Evolutionary conservation across 2,329 filamentous ascomycete genomes (phyloP).

Genomic region (Colletotrichum endophyticum): DNA sequence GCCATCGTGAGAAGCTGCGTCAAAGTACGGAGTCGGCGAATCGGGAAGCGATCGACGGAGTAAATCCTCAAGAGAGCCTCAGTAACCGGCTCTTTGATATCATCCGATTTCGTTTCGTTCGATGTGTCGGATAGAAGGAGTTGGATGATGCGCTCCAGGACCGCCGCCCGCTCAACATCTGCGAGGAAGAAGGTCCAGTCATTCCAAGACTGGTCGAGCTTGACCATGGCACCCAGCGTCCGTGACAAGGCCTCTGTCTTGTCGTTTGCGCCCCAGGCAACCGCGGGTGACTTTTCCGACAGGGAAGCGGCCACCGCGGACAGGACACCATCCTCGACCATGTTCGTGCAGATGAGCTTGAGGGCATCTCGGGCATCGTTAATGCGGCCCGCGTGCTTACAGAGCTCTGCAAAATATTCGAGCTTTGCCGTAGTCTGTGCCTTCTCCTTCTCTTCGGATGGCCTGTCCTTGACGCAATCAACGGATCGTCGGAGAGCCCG

Average conservation of each 20-base stretch:
- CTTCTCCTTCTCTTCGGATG: constrained; percentile 59
- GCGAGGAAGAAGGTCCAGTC: constrained; percentile 61
- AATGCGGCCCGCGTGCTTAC: constrained; percentile 54
- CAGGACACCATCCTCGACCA: constrained; percentile 64
- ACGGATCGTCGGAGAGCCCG: constrained; percentile 68
- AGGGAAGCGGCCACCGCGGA: constrained; percentile 56
- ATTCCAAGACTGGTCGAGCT: constrained; percentile 60
- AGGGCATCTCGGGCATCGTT: constrained; percentile 65
- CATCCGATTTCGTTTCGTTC: constrained; percentile 33
- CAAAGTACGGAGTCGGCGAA: constrained; percentile 58
- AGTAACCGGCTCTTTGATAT: constrained; percentile 49
- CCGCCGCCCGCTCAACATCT: constrained; percentile 58
- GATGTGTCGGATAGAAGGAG: constrained; percentile 43
- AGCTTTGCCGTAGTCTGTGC: constrained; percentile 68
- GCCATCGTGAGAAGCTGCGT: constrained; percentile 53
- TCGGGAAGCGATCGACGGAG: constrained; percentile 52
- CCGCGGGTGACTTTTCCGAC: constrained; percentile 50
- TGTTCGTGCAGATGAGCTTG: constrained; percentile 63
- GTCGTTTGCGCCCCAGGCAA: constrained; percentile 58
- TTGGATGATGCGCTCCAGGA: constrained; percentile 65
- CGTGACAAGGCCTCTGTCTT: constrained; percentile 60
- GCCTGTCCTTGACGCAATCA: constrained; percentile 62
- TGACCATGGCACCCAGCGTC: constrained; percentile 63
- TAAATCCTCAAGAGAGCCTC: constrained; percentile 55
- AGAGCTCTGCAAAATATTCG: constrained; percentile 69